Base-by-base conservation (phyloP, 2,329 filamentous ascomycete species). In the Sclerotinia minor region DNA sequence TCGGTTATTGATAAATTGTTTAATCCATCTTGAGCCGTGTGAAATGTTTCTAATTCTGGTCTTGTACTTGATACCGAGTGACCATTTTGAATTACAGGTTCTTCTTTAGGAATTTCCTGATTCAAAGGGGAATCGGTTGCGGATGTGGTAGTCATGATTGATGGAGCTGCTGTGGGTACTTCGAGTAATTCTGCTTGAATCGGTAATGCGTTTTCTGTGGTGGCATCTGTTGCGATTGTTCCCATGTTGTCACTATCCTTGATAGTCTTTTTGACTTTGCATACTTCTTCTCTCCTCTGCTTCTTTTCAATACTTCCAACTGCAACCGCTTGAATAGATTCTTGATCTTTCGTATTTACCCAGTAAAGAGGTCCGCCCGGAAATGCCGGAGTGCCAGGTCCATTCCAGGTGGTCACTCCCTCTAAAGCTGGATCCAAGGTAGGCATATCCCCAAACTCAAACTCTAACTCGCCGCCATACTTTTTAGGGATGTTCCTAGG, bases 391-490 rank as follows among this genome's bases (percentile, higher is more conserved):
- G 82, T 73, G 5, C 82, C 84, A 26, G 45, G 11, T 54, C 82
- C 81, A 73, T 85, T 83, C 83, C 85, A 89, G 17, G 77, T 74
- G 26, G 84, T 75, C 50, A 83, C 76, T 26, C 82, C 81, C 52
- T 81, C 78, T 77, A 86, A 83, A 4, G 79, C 77, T 0, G 86
- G 85, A 72, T 97, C 94, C n/a, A 94, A 80, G 64, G 87, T 84
- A 8, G 91, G 89, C 79, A 89, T 82, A 70, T 92, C 86, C 66
- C 92, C 92, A 80, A 91, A 97, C 61, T 85, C 80, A 81, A 91
- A 97, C 32, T 96, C 90, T 11, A 97, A 85, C 71, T 92, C 85
- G 55, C 94, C 94, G 69, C 94, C 94, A 77, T 97, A 98, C 77
- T 90, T 87, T 78, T 92, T 93, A 24, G 94, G 94, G 70, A 98